Base-by-base conservation (phyloP, 352 stramenopile genomes). In the Globisporangium echinulatum region DNA sequence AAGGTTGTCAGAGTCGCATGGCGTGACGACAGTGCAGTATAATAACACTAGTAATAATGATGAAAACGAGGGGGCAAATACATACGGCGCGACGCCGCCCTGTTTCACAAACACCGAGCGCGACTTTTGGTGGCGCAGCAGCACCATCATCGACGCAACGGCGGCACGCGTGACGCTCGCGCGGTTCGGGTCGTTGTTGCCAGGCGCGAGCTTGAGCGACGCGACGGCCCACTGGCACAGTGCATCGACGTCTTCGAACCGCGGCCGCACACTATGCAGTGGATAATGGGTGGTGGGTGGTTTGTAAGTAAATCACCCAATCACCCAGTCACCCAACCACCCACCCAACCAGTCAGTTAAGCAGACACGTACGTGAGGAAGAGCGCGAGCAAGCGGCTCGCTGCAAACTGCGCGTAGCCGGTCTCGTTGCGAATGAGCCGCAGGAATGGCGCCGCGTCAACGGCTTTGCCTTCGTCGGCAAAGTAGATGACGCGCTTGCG, bases 61-160 rank as follows among this genome's bases (percentile, higher is more conserved):
- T 33, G 25, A 33, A 33, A 33, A 33, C 25, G 25, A 33, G 25
- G 25, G 25, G 3, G 25, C 25, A 33, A 2, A 49, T 17, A 52
- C 78, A 58, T 96, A 93, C 77, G 92, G 90, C 58, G 84, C 79
- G 40, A 99, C 87, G 50, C 94, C 94, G 47, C 89, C 88, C 47
- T 88, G 81, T 49, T 93, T 89, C 15, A 94, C 81, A 67, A 98
- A 98, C 51, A 97, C 71, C 49, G 90, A 71, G 57, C 93, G 87
- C 14, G 90, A 81, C 62, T 96, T 87, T 48, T 94, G 82, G 60
- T 88, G 82, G 43, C 91, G 83, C 64, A 98, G 84, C 47, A 98
- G 67, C 25, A 97, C 88, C 77, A 96, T 97, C 66, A 98, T 80
- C 10, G 92, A 88, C 49, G 94, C 81, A 43, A 98, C 88, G 2